A percentile compares a stretch with the other conserved stretches of the same genome.
phyloP scores from a whole-genome alignment of 2,329 filamentous ascomycete species.

The Aspergillus brasiliensis region DNA sequence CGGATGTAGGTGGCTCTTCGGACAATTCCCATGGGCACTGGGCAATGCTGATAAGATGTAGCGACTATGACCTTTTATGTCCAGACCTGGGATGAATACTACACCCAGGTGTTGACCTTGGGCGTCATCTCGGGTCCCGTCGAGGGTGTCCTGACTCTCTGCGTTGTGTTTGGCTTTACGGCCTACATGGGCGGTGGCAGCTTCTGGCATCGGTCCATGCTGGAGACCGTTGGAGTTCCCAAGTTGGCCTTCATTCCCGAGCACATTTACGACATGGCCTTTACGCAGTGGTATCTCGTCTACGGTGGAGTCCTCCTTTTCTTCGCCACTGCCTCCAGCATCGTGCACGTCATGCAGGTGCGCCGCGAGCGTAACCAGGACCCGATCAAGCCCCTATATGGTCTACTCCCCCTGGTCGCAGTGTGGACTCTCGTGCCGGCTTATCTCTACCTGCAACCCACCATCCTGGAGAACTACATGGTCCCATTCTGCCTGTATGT shows the following conservation, averaged over 20 bases:
- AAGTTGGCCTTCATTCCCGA: conserved; percentile 66
- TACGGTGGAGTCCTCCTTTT: conserved; percentile 81
- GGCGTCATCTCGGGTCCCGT: conserved; percentile 93
- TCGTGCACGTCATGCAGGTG: conserved; percentile 79
- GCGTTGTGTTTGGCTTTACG: conserved; percentile 78
- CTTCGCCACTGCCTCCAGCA: conserved; percentile 74
- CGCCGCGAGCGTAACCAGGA: conserved; percentile 73
- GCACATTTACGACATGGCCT: conserved; percentile 75
- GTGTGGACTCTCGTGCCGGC: conserved; percentile 75
- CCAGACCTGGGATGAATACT: conserved; percentile 99
- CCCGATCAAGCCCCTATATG: conserved; percentile 68
- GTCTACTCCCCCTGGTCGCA: conserved; percentile 76
- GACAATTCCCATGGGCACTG: not conserved
- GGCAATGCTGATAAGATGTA: conserved; percentile 34
- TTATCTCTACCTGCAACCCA: conserved; percentile 83
- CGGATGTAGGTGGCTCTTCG: conserved; percentile 61
- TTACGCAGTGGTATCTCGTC: conserved; percentile 89
- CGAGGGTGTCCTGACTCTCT: conserved; percentile 85
- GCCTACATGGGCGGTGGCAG: conserved; percentile 82
- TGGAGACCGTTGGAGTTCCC: conserved; percentile 70
- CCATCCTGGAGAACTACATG: conserved; percentile 78
- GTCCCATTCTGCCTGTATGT: conserved; percentile 89
- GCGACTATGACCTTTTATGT: conserved; percentile 95
- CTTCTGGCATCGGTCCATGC: conserved; percentile 88
- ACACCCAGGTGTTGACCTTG: conserved; percentile 92